Base-by-base conservation (phyloP, 768 basidiomycete genomes). In the Tylopilus felleus region DNA sequence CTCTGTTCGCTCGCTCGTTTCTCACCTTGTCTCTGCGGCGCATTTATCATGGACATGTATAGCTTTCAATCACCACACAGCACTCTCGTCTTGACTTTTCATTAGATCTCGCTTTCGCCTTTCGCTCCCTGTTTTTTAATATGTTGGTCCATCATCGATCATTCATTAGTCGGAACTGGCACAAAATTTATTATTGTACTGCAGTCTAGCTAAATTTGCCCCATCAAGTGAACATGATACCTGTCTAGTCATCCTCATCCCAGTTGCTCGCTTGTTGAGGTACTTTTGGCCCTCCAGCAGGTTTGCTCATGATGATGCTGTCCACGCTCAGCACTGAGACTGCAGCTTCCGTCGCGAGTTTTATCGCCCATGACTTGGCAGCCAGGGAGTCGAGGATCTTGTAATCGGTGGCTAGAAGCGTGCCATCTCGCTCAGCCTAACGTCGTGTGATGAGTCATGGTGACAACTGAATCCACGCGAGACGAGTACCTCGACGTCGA, bases 231-330 rank as follows among this genome's bases (percentile, higher is more conserved):
- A 48, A 56, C 50, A 35, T 45, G 58, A 63, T 55, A 45, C 50
- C 22, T 40, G 27, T 52, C 62, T 71, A 75, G 68, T 92, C 67
- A 29, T 68, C 90, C 23, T 86, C 86, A 60, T 93, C 91, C 90
- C 90, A 93, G 67, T 90, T 90, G 7, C 89, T 84, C 36, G 86
- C 78, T 68, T 93, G 91, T 65, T 93, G 90, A 49, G 90, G 90
- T 46, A 93, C 76, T 68, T 91, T 93, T 45, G 90, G 90, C 46
- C 90, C 90, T 28, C 90, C 90, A 0, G 90, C 89, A n/a, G 89
- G 88, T 67, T 92, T 93, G 74, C 89, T 91, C 84, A 95, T 93
- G 75, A 98, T 97, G 69, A 98, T 98, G 65, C 90, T 93, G 73
- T 99, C 97, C 8, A 99, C 97, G 57, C 88, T 89, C 51, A 99